phyloP scores from a whole-genome alignment of 192 early-diverging fungal genomes.

The Coemansia sp. region DNA sequence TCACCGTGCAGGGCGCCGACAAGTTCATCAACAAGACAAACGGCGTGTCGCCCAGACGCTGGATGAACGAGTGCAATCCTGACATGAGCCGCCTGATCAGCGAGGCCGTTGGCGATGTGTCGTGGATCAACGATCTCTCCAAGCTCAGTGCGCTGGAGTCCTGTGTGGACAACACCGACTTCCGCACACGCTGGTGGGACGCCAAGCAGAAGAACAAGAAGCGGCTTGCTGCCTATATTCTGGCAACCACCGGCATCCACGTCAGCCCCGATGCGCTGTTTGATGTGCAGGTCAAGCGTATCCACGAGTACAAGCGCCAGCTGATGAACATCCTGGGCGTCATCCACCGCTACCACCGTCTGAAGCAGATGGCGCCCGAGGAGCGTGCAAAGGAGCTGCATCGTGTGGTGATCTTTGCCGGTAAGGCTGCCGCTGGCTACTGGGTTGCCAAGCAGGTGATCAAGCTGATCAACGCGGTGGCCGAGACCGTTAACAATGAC shows the following conservation, averaged over 20 bases:
- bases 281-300: slow-evolving; percentile 97
- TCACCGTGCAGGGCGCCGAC: slow-evolving; percentile 77
- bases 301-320: slow-evolving; percentile 99
- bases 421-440: slow-evolving; percentile 97
- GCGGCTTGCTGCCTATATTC: slow-evolving; percentile 84
- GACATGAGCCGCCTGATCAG: slow-evolving; percentile 79
- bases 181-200: slow-evolving; percentile 84
- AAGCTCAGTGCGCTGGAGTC: slow-evolving; percentile 66
- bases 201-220: slow-evolving; percentile 92
- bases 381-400: slow-evolving; percentile 61
- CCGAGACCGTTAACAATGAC: slow-evolving; percentile 87
- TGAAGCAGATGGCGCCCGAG: slow-evolving; percentile 76
- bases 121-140: slow-evolving; percentile 78
- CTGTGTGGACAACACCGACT: slow-evolving; percentile 63
- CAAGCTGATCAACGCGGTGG: slow-evolving; percentile 97
- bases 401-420: slow-evolving; percentile 93
- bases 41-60: slow-evolving; percentile 94
- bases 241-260: slow-evolving; percentile 63
- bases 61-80: slow-evolving; percentile 97
- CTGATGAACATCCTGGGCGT: slow-evolving; percentile 97
- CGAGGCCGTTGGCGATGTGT: slow-evolving; percentile 68
- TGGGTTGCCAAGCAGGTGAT: slow-evolving; percentile 98
- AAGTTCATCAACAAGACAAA: slow-evolving; percentile 98
- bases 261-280: slow-evolving; percentile 90
- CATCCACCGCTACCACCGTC: slow-evolving; percentile 86